Conservation (phyloP, 2,329 filamentous ascomycete species). For the Drechslerella dactyloides region DNA sequence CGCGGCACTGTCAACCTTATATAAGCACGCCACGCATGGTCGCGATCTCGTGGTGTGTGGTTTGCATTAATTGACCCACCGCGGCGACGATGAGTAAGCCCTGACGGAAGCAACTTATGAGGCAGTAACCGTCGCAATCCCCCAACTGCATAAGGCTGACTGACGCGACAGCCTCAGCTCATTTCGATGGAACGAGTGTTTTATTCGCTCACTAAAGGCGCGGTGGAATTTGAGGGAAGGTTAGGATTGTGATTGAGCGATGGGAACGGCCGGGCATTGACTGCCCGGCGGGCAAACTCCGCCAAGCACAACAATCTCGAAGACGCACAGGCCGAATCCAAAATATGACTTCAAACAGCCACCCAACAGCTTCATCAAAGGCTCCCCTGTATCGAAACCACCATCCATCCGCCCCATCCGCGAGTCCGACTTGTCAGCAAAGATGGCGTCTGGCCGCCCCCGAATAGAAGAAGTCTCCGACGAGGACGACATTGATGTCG, state of each 20-base stretch:
- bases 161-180: neutral
- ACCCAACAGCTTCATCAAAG: constrained; percentile 13
- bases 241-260: neutral
- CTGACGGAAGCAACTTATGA: constrained; percentile 32
- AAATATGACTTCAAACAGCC: neutral
- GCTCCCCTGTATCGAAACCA: neutral
- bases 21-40: constrained; percentile 14
- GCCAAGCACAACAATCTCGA: neutral
- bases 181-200: neutral
- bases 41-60: constrained; percentile 34
- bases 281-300: neutral
- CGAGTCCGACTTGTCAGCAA: constrained; percentile 52
- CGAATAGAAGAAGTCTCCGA: constrained; percentile 92
- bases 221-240: neutral
- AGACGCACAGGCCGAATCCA: neutral
- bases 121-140: constrained; percentile 26
- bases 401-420: constrained; percentile 6
- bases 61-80: constrained; percentile 26
- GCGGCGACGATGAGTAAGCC: constrained; percentile 39
- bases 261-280: neutral
- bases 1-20: constrained; percentile 12
- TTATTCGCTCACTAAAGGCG: neutral
- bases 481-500: constrained; percentile 66
- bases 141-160: neutral
- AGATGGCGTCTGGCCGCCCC: constrained; percentile 75